Evolutionary conservation across 805 yeast species (phyloP).

Genomic region (Starmerella floris): DNA sequence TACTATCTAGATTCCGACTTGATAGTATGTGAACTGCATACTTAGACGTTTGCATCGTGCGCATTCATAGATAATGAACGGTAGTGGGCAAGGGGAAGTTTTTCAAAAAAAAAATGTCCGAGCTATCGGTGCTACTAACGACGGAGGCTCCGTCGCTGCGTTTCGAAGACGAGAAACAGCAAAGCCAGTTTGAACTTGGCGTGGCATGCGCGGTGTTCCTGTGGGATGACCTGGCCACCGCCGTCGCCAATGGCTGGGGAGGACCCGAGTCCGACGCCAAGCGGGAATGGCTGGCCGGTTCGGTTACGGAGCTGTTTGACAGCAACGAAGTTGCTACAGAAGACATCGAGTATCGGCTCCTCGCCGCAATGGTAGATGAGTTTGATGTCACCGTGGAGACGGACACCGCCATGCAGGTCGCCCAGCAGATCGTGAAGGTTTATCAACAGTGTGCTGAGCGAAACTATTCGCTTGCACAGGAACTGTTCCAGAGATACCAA

Average conservation of each 20-base stretch:
- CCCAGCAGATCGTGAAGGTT: slow-evolving; percentile 47
- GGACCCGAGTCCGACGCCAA: slow-evolving; percentile 84
- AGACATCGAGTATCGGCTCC: slow-evolving; percentile 69
- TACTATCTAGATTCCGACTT: too few species aligned
- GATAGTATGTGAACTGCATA: too few species aligned
- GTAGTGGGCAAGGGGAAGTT: too few species aligned
- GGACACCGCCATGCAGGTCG: slow-evolving; percentile 68
- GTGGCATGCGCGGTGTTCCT: slow-evolving; percentile 78
- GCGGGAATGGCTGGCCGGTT: slow-evolving; percentile 86
- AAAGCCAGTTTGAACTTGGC: slow-evolving; percentile 81
- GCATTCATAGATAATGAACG: too few species aligned
- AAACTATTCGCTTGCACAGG: slow-evolving; percentile 45
- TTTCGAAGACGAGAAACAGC: slow-evolving; percentile 44
- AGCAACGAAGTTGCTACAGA: slow-evolving; percentile 56
- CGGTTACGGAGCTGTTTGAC: slow-evolving; percentile 64
- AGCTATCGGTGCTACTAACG: slow-evolving; percentile 8
- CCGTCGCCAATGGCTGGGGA: slow-evolving; percentile 91
- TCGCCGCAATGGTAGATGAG: slow-evolving; percentile 89
- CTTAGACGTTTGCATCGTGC: too few species aligned
- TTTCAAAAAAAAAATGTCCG: too few species aligned
- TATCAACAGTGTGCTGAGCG: slow-evolving; percentile 50
- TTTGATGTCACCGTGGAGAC: slow-evolving; percentile 82
- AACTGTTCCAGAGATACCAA: slow-evolving; percentile 43
- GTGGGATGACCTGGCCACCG: slow-evolving; percentile 81
- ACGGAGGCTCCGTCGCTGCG: slow-evolving; percentile 16